Base-by-base conservation (phyloP, 2,329 filamentous ascomycete genomes). In the Emmonsiellopsis sp. region DNA sequence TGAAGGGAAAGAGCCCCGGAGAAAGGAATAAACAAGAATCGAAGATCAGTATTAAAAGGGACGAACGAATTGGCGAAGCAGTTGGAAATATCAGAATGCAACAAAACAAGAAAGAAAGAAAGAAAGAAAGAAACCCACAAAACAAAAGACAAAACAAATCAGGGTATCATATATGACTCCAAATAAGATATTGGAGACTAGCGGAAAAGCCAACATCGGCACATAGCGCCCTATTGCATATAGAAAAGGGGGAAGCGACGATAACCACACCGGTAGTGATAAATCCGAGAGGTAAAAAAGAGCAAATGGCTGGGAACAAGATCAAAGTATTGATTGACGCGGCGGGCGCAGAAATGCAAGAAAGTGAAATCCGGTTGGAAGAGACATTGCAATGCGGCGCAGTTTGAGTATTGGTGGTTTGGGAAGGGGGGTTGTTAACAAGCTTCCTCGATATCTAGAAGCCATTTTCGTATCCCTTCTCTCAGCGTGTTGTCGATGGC, bases 391-490 rank as follows among this genome's bases (percentile, higher is more conserved):
- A n/a, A n/a, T n/a, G n/a, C n/a, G n/a, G n/a, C n/a, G n/a, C n/a
- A 26, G 20, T 26, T 26, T 26, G 3, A 26, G 20, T 26, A 26
- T 9, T n/a, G 11, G 31, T 15, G 30, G 13, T 26, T 26, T 26
- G 20, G 3, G 20, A 26, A 26, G 1, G 20, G 20, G 20, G 20
- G 20, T n/a, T 16, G 34, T 53, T 49, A 72, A 64, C 68, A 71
- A 51, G 67, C 64, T 56, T 74, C 72, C 59, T 78, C 76, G 11
- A 76, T 73, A 55, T 76, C 72, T 38, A 72, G 66, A 55, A 82
- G 70, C 79, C 79, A 82, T 59, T 73, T 75, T 46, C 78, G 72
- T 40, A 82, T 76, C 7, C 79, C 79, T 61, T 82, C 78, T 55
- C 79, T 74, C 49, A 82, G 58, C 7, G 76, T 77, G 56, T 79